Percentiles rank a stretch among this genome's conserved stretches.
Conservation (phyloP, 1,284 basidiomycete species). For the Inonotus obliquus region DNA sequence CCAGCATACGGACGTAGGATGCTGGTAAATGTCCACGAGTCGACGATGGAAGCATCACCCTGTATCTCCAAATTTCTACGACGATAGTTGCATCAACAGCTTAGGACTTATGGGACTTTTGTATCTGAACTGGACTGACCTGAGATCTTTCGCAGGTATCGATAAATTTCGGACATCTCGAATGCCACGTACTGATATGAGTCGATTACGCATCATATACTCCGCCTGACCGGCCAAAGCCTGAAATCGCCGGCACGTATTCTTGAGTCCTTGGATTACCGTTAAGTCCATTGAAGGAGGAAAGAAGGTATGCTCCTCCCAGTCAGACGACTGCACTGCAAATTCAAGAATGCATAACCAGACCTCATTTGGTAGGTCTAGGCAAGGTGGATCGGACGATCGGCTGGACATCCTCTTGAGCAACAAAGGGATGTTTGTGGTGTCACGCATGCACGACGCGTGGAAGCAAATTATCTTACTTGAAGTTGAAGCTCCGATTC, state of each 20-base stretch:
- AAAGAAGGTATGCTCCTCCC: not conserved
- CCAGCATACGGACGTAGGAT: not conserved
- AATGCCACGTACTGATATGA: not conserved
- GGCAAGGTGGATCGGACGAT: not conserved
- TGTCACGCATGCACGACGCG: no score
- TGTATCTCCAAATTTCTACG: not conserved
- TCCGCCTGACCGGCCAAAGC: not conserved
- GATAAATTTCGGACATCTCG: not conserved
- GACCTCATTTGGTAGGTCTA: not conserved
- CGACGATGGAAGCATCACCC: not conserved
- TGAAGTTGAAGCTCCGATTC: not conserved
- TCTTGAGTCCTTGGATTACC: not conserved
- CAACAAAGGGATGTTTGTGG: no score
- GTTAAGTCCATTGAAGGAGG: slow-evolving; percentile 2
- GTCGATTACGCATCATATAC: not conserved
- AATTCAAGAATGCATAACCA: not conserved
- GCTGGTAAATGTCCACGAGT: not conserved
- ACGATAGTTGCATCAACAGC: not conserved
- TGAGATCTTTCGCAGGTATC: not conserved
- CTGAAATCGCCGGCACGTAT: not conserved
- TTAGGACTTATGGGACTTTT: not conserved
- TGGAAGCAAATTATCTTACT: not conserved
- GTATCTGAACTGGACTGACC: not conserved
- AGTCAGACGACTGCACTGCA: not conserved
- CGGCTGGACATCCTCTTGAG: no score